Percentiles rank a stretch among this genome's conserved stretches.
These are phyloP conservation scores for Tulasnella sp. DNA, from an alignment of 768 basidiomycete genomes.

Conservation along the genomic window DNA sequence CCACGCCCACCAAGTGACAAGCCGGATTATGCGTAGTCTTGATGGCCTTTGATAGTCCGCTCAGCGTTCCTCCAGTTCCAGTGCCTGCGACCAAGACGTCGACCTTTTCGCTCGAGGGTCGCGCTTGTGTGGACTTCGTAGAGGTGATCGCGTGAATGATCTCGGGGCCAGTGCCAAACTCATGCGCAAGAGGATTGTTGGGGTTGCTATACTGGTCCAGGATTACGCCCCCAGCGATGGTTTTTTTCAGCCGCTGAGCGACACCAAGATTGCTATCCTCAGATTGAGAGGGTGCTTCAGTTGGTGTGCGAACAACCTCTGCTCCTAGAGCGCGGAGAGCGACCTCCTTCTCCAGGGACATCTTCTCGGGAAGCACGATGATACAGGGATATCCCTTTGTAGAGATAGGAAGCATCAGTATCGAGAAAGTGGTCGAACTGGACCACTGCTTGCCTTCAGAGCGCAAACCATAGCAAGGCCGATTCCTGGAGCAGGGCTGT, in stretches of 20 bases:
- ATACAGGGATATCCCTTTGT: conserved; percentile 82
- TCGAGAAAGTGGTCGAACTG: too few species aligned
- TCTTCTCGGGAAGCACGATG: conserved; percentile 88
- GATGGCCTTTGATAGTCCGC: conserved; percentile 71
- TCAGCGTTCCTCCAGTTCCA: conserved; percentile 92
- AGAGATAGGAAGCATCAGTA: conserved; percentile 29
- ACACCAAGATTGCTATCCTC: conserved; percentile 89
- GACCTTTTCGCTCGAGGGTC: conserved; percentile 60
- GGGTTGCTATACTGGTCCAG: conserved; percentile 67
- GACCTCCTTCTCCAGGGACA: conserved; percentile 94
- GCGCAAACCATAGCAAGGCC: conserved; percentile 89
- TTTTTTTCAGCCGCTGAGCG: conserved; percentile 59
- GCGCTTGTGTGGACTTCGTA: conserved; percentile 46
- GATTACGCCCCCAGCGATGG: conserved; percentile 78
- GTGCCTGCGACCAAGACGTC: conserved; percentile 77
- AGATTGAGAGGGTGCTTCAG: conserved; percentile 77
- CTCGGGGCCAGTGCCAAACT: conserved; percentile 81
- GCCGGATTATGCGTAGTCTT: conserved; percentile 66
- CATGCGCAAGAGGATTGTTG: conserved; percentile 87
- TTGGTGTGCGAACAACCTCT: conserved; percentile 89
- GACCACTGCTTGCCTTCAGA: conserved; percentile 64
- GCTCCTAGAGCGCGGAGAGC: conserved; percentile 85
- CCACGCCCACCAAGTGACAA: conserved; percentile 71
- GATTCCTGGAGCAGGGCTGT: conserved; percentile 48
- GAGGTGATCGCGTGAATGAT: conserved; percentile 68